Evolutionary conservation across 208 protist genomes (phyloP).

Genomic region (Vickermania ingenoplastis): DNA sequence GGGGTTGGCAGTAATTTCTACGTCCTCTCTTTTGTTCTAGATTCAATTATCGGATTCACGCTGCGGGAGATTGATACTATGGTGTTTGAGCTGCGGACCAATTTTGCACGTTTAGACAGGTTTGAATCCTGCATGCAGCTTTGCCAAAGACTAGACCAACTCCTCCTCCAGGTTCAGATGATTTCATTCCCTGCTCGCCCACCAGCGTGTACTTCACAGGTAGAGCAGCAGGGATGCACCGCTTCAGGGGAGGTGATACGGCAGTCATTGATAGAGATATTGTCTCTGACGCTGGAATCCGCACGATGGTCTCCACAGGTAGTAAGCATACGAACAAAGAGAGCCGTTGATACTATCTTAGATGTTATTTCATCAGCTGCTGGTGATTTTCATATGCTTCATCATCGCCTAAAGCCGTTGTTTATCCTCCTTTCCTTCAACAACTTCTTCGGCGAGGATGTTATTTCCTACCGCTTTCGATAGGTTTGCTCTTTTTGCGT

Average conservation of each 20-base stretch:
- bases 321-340: slow-evolving; percentile 38
- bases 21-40: slow-evolving; percentile 66
- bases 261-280: slow-evolving; percentile 27
- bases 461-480: slow-evolving; percentile 12
- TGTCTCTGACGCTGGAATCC: slow-evolving; percentile 46
- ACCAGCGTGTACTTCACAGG: neutral
- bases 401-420: slow-evolving; percentile 45
- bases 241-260: slow-evolving; percentile 20
- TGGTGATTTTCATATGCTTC: slow-evolving; percentile 20
- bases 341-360: slow-evolving; percentile 60
- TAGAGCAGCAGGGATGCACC: slow-evolving; percentile 9
- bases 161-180: slow-evolving; percentile 42
- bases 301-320: slow-evolving; percentile 35
- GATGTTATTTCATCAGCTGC: slow-evolving; percentile 28
- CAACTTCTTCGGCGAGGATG: slow-evolving; percentile 51
- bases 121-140: slow-evolving; percentile 45
- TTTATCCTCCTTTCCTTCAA: slow-evolving; percentile 74
- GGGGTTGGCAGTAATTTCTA: slow-evolving; percentile 70
- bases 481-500: slow-evolving; percentile 3
- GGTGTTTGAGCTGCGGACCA: slow-evolving; percentile 44
- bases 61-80: slow-evolving; percentile 31
- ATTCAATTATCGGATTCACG: slow-evolving; percentile 62
- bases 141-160: slow-evolving; percentile 47
- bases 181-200: slow-evolving; percentile 34
- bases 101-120: slow-evolving; percentile 11